A percentile compares a stretch with the other conserved stretches of the same genome.
Conservation (phyloP, 2,329 filamentous ascomycete genomes). For the Aspergillus flavus region DNA sequence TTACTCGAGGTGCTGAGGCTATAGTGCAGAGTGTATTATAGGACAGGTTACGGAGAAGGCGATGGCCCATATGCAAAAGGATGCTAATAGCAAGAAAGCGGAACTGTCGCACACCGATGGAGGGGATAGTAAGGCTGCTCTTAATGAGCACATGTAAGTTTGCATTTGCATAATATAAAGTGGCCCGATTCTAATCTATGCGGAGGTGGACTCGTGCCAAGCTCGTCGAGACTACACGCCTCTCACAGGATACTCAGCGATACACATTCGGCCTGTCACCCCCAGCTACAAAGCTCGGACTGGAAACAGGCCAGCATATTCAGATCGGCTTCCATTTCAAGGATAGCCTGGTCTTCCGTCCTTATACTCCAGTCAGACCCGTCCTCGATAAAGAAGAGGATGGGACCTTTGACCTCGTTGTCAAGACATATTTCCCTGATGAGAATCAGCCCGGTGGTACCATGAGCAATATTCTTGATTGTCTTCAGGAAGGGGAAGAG, state of each 20-base stretch:
- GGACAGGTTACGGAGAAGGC: constrained; percentile 38
- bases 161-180: background rate
- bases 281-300: constrained; percentile 45
- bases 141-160: constrained; percentile 39
- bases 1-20: background rate
- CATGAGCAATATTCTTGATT: constrained; percentile 57
- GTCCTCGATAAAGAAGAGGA: constrained; percentile 39
- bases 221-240: constrained; percentile 41
- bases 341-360: constrained; percentile 54
- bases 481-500: constrained; percentile 51
- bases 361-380: constrained; percentile 55
- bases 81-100: background rate
- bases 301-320: constrained; percentile 57
- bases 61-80: background rate
- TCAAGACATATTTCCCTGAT: constrained; percentile 51
- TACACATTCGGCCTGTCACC: constrained; percentile 31
- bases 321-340: constrained; percentile 56
- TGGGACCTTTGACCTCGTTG: too few species aligned
- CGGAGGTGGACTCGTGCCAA: constrained; percentile 51
- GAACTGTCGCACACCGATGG: background rate
- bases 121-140: constrained; percentile 30
- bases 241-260: constrained; percentile 44
- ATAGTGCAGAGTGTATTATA: constrained; percentile 51
- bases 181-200: background rate
- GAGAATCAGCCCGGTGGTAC: constrained; percentile 55